phyloP scores from a whole-genome alignment of 805 yeast species.

The Wilhelminamyces savonicus region DNA sequence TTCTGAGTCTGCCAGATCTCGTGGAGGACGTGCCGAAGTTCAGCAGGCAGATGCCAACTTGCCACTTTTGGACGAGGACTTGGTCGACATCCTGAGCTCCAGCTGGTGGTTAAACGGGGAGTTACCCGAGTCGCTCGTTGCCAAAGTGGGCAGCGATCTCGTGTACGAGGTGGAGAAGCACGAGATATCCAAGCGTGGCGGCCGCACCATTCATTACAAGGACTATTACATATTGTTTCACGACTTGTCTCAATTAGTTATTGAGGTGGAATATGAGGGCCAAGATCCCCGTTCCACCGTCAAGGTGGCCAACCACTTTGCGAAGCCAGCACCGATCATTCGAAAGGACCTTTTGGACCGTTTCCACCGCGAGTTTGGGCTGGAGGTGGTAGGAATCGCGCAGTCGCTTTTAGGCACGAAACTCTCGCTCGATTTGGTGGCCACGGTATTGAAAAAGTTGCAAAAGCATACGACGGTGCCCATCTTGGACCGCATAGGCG shows the following conservation, averaged over 20 bases:
- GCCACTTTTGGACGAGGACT: no score
- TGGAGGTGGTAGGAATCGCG: slow-evolving; percentile 33
- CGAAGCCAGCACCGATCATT: slow-evolving; percentile 37
- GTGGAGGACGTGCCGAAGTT: no score
- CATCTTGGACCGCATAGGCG: slow-evolving; percentile 53
- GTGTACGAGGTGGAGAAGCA: slow-evolving; percentile 63
- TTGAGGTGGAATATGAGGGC: slow-evolving; percentile 52
- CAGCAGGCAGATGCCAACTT: no score
- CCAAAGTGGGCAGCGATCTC: slow-evolving; percentile 41
- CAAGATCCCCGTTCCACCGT: slow-evolving; percentile 50
- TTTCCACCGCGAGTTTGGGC: slow-evolving; percentile 47
- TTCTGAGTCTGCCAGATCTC: no score
- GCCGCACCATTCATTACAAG: slow-evolving; percentile 40
- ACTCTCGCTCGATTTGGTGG: slow-evolving; percentile 27
- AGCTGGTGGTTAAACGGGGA: slow-evolving; percentile 66
- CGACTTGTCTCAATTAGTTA: slow-evolving; percentile 61
- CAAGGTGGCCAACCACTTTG: slow-evolving; percentile 19
- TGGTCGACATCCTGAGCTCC: no score
- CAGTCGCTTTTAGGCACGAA: slow-evolving; percentile 27
- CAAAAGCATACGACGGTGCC: slow-evolving; percentile 3
- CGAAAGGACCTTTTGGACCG: slow-evolving; percentile 44
- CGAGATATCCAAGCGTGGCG: slow-evolving; percentile 50
- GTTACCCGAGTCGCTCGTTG: slow-evolving; percentile 48
- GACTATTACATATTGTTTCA: slow-evolving; percentile 69
- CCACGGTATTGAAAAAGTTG: slow-evolving; percentile 13